Evolutionary conservation across 768 basidiomycete species (phyloP), one percentile per base, ranked within the genome.

Genomic region (Pleurotus pulmonarius): DNA sequence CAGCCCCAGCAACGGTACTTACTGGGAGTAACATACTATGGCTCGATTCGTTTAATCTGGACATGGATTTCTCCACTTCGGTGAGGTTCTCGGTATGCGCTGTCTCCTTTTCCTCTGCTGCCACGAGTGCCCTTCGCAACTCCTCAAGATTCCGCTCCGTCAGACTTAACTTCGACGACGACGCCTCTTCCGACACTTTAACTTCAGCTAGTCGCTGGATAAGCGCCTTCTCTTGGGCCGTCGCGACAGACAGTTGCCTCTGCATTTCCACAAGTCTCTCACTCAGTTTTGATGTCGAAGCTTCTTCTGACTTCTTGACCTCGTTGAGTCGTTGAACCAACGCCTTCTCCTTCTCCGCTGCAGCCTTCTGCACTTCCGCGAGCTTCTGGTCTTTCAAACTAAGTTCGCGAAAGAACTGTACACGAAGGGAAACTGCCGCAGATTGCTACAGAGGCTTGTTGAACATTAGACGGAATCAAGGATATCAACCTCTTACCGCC

Each of bases 41-140:
- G 46, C 47, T 46, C 37, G 38, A 13, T 40, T 5, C 41, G 44
- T 47, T 38, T 25, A 9, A 39, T n/a, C 6, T 7, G 26, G n/a
- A 24, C 16, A 12, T 39, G 56, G 7, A 44, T 20, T 12, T 29
- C 47, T 46, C 22, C 8, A 49, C 37, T 62, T 60, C 20, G 66
- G 63, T 7, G 75, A 61, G 15, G 70, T 64, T 4, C 61, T 58
- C 6, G 70, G 18, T 26, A 75, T 65, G 1, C 56, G 26, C 56
- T 1, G 58, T 49, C 46, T 72, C 71, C 18, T 66, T 64, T 22
- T 59, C 65, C 11, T 70, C 53, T 1, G 46, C 53, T 3, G 64
- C 63, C 4, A 63, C 56, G 15, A 74, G 63, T 47, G 67, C 60
- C 15, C 66, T 58, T 25, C 69, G 69, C n/a, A 72, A 59, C 24